phyloP scores from a whole-genome alignment of 208 protist species.

The Leishmania martiniquensis region DNA sequence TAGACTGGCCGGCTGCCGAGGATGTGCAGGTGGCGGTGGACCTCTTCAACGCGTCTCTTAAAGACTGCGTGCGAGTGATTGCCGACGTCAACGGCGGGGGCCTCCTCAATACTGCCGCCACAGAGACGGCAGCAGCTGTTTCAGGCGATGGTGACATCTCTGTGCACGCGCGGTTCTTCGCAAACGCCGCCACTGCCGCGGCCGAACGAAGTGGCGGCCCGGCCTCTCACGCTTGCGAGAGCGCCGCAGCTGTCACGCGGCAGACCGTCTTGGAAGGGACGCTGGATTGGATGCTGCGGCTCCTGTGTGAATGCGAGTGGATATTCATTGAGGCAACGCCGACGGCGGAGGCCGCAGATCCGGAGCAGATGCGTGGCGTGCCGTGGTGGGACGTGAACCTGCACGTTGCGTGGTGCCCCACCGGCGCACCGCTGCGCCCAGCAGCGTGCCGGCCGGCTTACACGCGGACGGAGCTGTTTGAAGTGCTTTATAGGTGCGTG shows the following conservation, averaged over 20 bases:
- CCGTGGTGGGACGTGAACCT: conserved; percentile 13
- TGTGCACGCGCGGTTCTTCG: neutral
- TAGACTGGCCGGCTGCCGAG: conserved; percentile 15
- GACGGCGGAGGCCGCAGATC: neutral
- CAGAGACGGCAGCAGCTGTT: neutral
- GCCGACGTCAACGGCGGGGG: neutral
- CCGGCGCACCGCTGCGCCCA: neutral
- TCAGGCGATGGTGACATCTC: neutral
- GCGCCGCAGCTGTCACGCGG: conserved; percentile 37
- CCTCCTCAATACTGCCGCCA: neutral
- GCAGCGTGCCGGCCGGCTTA: conserved; percentile 20
- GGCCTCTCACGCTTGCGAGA: conserved; percentile 17
- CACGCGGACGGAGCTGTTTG: conserved; percentile 27
- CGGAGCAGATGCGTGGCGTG: conserved; percentile 3
- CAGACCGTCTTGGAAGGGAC: conserved; percentile 46
- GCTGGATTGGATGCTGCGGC: conserved; percentile 34
- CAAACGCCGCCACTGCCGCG: neutral
- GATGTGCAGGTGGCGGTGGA: conserved; percentile 17
- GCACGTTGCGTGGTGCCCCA: conserved; percentile 19
- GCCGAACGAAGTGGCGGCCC: neutral
- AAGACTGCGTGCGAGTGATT: conserved; percentile 11
- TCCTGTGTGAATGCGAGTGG: conserved; percentile 36
- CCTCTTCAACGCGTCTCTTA: conserved; percentile 21
- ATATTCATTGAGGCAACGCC: conserved; percentile 20
- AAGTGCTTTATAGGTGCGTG: conserved; percentile 27